Percentiles rank a stretch among this genome's conserved stretches.
phyloP scores from a whole-genome alignment of 495 filamentous ascomycete genomes.

The Aspergillus avenaceus region DNA sequence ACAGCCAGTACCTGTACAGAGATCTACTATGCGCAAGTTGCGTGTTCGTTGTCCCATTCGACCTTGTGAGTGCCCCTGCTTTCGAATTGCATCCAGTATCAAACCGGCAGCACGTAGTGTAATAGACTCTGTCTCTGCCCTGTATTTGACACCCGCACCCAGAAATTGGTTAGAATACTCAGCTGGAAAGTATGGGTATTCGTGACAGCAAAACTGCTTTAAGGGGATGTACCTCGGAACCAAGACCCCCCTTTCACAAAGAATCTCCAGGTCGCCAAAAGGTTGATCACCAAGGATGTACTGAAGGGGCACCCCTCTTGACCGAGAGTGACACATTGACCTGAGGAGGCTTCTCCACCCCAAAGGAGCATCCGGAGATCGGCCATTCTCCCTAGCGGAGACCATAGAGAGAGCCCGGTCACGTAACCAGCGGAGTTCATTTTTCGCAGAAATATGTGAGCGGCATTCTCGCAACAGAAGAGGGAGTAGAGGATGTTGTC shows the following conservation, averaged over 20 bases:
- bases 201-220: background rate
- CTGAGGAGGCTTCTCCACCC: constrained; percentile 34
- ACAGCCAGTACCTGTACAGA: constrained; percentile 90
- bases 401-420: constrained; percentile 48
- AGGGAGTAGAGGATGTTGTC: constrained; percentile 56
- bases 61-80: background rate
- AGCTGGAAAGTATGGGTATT: background rate
- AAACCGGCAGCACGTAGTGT: constrained; percentile 51
- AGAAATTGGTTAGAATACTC: background rate
- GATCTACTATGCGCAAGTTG: constrained; percentile 64
- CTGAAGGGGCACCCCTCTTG: constrained; percentile 71
- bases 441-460: constrained; percentile 58
- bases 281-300: constrained; percentile 88
- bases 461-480: constrained; percentile 68
- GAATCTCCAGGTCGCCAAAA: constrained; percentile 80
- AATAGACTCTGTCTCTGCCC: constrained; percentile 70
- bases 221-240: constrained; percentile 63
- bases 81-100: constrained; percentile 22
- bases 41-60: background rate
- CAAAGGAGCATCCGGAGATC: background rate
- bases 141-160: too few species aligned
- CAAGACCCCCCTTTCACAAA: constrained; percentile 68
- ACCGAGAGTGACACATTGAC: constrained; percentile 53
- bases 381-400: constrained; percentile 3
- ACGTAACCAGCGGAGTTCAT: constrained; percentile 84